Base-by-base conservation (phyloP, 2,329 filamentous ascomycete genomes). In the Aspergillus ustus region DNA sequence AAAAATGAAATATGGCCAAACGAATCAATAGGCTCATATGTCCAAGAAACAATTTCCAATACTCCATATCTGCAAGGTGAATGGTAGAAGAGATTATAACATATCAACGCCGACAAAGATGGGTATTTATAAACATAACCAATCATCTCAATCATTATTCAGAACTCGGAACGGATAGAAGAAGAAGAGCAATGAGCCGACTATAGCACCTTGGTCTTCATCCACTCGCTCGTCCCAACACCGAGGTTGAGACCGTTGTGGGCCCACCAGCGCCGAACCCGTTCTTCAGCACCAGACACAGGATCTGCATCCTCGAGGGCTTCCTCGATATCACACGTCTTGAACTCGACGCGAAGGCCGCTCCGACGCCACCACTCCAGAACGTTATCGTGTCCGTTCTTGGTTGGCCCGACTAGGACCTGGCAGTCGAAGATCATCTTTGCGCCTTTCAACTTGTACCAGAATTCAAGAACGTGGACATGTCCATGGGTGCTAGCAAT, bases 241-340 rank as follows among this genome's bases (percentile, higher is more conserved):
- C 91, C 91, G 56, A 96, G 77, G 71, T 95, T 94, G 64, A 96
- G 79, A 0, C 92, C 92, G 68, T 95, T 94, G 66, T 84, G 81
- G 25, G 91, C 90, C 94, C 94, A 98, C 94, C 94, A 98, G 65
- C 85, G 83, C 60, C 91, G 82, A 19, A 96, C 91, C 43, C 85
- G 84, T 66, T 88, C 87, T 64, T 92, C 90, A 58, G 90, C 88
- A 4, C 82, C 86, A 43, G 87, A 86, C 4, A 94, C 86, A 22
- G 73, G 73, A 60, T 75, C 75, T 2, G 92, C 91, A 73, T 97
- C 93, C 74, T 97, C 93, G 44, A 97, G 83, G 0, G 93, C 93
- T 78, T 97, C 94, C 75, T 97, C 93, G 63, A 98, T 95, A 75
- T 96, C 93, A 75, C 93, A 97, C 1, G 92, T 96, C 75, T 94